Conservation (phyloP, 345 rosid species). For the Camelina laxa region DNA sequence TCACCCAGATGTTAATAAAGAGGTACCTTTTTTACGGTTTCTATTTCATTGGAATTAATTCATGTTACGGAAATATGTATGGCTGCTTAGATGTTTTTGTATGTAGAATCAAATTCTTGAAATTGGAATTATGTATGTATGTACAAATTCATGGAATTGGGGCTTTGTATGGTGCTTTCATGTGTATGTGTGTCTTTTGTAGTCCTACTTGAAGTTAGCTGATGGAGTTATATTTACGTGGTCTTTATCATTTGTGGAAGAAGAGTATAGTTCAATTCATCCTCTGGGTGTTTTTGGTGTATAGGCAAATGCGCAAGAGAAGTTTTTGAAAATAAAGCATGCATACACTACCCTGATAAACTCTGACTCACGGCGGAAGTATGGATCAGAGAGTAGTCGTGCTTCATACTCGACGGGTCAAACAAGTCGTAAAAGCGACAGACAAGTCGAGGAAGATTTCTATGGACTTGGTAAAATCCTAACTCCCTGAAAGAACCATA, state of each 20-base stretch:
- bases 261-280: constrained; percentile 8
- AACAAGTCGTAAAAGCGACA: constrained; percentile 45
- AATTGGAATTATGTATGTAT: constrained; percentile 17
- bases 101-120: not conserved
- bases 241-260: not conserved
- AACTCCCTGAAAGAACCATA: not conserved
- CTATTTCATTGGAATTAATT: not conserved
- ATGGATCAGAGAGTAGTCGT: constrained; percentile 51
- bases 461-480: constrained; percentile 83
- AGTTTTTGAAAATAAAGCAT: constrained; percentile 55
- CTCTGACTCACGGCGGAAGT: constrained; percentile 68
- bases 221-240: not conserved
- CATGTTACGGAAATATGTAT: not conserved
- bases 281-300: constrained; percentile 25
- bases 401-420: constrained; percentile 57
- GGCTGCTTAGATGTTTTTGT: not conserved
- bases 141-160: not conserved
- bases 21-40: constrained; percentile 49
- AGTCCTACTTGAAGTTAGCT: not conserved
- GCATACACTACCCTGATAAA: constrained; percentile 66
- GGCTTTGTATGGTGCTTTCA: not conserved
- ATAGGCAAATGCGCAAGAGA: constrained; percentile 80
- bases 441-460: constrained; percentile 71
- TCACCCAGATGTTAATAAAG: constrained; percentile 95
- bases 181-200: not conserved